Conservation (phyloP, 2,329 filamentous ascomycete genomes). For the Amauroascus verrucosus region DNA sequence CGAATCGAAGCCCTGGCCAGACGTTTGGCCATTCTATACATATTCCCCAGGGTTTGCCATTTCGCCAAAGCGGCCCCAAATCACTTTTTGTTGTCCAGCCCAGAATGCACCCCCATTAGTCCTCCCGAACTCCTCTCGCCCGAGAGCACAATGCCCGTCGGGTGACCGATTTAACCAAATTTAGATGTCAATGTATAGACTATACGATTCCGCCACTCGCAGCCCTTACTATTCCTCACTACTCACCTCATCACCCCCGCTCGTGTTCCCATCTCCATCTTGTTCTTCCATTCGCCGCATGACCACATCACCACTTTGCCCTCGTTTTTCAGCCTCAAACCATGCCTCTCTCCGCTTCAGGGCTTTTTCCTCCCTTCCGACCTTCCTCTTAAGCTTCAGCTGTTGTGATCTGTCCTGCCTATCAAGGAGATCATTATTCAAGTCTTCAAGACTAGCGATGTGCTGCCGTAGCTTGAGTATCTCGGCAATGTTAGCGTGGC, state of each 20-base stretch:
- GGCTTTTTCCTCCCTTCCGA: conserved; percentile 33
- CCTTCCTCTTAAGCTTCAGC: conserved; percentile 27
- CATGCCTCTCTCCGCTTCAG: conserved; percentile 34
- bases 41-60: neutral
- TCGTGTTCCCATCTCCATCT: conserved; percentile 23
- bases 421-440: conserved; percentile 31
- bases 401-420: conserved; percentile 29
- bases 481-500: conserved; percentile 28
- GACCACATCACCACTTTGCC: conserved; percentile 32
- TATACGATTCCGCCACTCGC: neutral
- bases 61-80: neutral
- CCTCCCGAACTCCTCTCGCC: neutral
- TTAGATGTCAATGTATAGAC: neutral
- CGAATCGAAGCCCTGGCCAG: neutral
- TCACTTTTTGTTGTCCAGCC: neutral
- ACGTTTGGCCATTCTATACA: neutral
- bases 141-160: neutral
- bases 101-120: neutral
- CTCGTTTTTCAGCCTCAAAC: conserved; percentile 37
- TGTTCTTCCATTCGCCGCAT: conserved; percentile 32
- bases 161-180: neutral
- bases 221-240: conserved; percentile 21
- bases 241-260: conserved; percentile 29
- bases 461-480: conserved; percentile 30
- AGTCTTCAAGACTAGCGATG: conserved; percentile 28